A percentile compares a stretch with the other conserved stretches of the same genome.
These are phyloP conservation scores for Zalerion maritima DNA, from an alignment of 495 filamentous ascomycete genomes.

Conservation along the genomic window DNA sequence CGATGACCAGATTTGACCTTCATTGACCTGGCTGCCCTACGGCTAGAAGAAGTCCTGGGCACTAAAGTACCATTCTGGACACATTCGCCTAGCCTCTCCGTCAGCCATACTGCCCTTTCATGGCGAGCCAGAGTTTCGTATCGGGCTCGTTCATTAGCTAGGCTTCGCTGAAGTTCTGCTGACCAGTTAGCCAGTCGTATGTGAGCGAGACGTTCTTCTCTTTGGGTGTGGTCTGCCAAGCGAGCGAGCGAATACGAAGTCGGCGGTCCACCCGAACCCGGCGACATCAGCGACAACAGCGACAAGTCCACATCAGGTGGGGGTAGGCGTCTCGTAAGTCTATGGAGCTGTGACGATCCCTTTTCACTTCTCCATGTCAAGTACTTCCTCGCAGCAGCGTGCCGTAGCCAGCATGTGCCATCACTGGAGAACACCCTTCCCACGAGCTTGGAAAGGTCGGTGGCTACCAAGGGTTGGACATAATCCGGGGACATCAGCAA, in stretches of 20 bases:
- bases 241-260: slow-evolving; percentile 55
- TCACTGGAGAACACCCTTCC: slow-evolving; percentile 62
- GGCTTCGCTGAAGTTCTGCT: slow-evolving; percentile 67
- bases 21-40: slow-evolving; percentile 4
- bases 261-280: slow-evolving; percentile 1
- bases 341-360: slow-evolving; percentile 12
- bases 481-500: slow-evolving; percentile 92
- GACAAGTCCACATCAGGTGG: too few species aligned
- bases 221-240: slow-evolving; percentile 54
- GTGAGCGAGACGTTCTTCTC: slow-evolving; percentile 61
- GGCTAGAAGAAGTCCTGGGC: slow-evolving; percentile 17
- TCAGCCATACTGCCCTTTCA: slow-evolving; percentile 71
- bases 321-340: too few species aligned
- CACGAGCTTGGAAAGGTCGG: slow-evolving; percentile 62
- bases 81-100: slow-evolving; percentile 58
- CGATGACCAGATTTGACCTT: background rate
- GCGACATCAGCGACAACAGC: too few species aligned
- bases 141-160: slow-evolving; percentile 65
- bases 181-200: slow-evolving; percentile 83
- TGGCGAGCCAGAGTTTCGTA: slow-evolving; percentile 54
- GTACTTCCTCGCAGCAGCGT: slow-evolving; percentile 77
- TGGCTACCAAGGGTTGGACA: slow-evolving; percentile 63
- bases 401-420: slow-evolving; percentile 72
- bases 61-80: slow-evolving; percentile 58
- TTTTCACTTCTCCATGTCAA: slow-evolving; percentile 42